Evolutionary conservation across 208 protist genomes (phyloP), one percentile per base, ranked within the genome.

Genomic region (Wallacemonas sp.): DNA sequence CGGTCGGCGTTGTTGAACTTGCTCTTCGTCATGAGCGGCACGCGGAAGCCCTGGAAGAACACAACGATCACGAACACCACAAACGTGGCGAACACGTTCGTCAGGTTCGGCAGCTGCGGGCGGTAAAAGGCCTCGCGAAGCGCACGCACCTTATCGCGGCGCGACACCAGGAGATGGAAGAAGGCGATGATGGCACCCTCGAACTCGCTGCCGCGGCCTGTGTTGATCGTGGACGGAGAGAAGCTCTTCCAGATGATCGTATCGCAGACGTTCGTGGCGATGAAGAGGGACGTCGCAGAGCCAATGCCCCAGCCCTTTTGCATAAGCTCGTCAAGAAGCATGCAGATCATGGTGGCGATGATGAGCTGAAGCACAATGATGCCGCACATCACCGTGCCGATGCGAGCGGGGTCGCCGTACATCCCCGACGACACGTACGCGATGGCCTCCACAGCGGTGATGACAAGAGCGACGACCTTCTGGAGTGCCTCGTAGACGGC

Each of bases 211-310:
- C 97, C 98, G 53, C 94, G 87, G 52, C 98, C 99, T 17, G 88
- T 98, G 88, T 98, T 99, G 85, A 99, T 92, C 29, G 98, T 99
- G 45, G 92, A 98, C 30, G 99, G 99, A 8, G 94, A 99, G 83
- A 99, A 99, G 21, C 97, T 81, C 79, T 99, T 99, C 99, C 99
- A 99, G 24, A 99, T 79, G 69, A 99, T 99, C 6, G 90, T 99
- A 79, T 99, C 99, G 84, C 99, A 99, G 55, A 99, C 99, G 86
- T 99, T 99, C 46, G 98, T 99, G 37, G 99, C 98, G 73, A 99
- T 99, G 89, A 99, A 99, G 27, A 99, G 87, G 5, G 99, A 99
- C 34, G 99, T 99, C 71, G 98, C 99, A 36, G 91, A 97, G 57
- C 98, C 98, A 34, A 99, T 90, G 62, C 99, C 99, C 89, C 99